phyloP scores from a whole-genome alignment of 306 rosid genomes.

The Echinosophora koreensis region DNA sequence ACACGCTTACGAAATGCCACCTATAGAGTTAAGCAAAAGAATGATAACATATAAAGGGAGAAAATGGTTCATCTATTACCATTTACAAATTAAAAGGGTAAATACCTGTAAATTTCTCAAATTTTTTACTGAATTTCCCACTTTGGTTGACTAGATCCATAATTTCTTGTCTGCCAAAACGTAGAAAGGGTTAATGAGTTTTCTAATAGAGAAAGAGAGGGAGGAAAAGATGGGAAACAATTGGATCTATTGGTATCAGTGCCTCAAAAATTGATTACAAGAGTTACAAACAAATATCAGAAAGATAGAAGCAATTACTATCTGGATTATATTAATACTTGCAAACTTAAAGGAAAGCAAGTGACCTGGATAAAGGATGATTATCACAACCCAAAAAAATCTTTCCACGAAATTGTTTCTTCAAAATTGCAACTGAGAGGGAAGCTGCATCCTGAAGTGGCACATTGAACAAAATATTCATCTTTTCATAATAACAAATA shows the following conservation, averaged over 20 bases:
- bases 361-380: slow-evolving; percentile 94
- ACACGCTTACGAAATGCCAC: too few species aligned
- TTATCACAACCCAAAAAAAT: slow-evolving; percentile 92
- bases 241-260: not conserved
- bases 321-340: not conserved
- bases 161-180: slow-evolving; percentile 85
- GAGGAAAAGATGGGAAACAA: not conserved
- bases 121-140: slow-evolving; percentile 77
- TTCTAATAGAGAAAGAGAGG: not conserved
- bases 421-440: slow-evolving; percentile 77
- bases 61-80: slow-evolving; percentile 4
- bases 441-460: slow-evolving; percentile 89
- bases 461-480: slow-evolving; percentile 11
- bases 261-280: not conserved
- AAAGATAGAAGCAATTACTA: not conserved
- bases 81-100: slow-evolving; percentile 12
- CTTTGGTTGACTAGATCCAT: slow-evolving; percentile 86
- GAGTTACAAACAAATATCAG: not conserved
- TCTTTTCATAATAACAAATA: slow-evolving; percentile 20
- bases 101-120: slow-evolving; percentile 83
- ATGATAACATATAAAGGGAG: slow-evolving; percentile 7
- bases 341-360: not conserved
- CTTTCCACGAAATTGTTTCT: slow-evolving; percentile 66
- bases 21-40: not conserved
- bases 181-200: slow-evolving; percentile 28